Evolutionary conservation across 345 rosid genomes (phyloP), one percentile per base, ranked within the genome.

Genomic region (Nephelium lappaceum): DNA sequence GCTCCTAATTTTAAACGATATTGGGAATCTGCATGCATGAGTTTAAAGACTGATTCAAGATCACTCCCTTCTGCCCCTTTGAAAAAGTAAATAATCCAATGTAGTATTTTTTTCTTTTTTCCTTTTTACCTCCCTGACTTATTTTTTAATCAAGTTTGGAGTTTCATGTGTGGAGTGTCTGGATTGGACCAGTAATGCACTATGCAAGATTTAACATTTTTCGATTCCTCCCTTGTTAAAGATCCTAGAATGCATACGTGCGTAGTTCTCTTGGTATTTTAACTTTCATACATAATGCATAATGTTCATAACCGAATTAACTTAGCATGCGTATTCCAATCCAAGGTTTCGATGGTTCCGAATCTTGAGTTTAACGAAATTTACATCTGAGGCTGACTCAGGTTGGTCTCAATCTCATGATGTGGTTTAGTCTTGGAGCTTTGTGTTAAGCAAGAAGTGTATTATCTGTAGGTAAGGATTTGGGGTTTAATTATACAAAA

Each of bases 31-130:
- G 36, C 84, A 93, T 92, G 87, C 91, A 92, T 24, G 98, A 95
- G 75, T 89, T 91, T 38, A 95, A 93, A 79, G 98, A 93, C 69
- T 94, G 87, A 92, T 76, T 72, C 4, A 23, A 60, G 77, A 68
- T 25, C 67, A 38, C 58, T 24, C 8, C 69, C 39, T 24, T 23
- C n/a, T 16, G 7, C 45, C 16, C 11, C 24, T 42, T 3, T 18
- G 21, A 23, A 60, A 61, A 41, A 69, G 71, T 69, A 49, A 73
- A 69, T 55, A 72, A 67, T 12, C 57, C 53, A 72, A 27, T 69
- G 19, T n/a, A 6, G 15, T 6, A 21, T 53, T 21, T 51, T 62
- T 53, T 42, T 19, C 60, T 18, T 75, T 42, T 72, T 18, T 70
- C 24, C 11, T 49, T 15, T 1, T 23, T 71, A n/a, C n/a, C n/a